Conservation (phyloP, 352 stramenopile species). For the Globisporangium cystogenes region DNA sequence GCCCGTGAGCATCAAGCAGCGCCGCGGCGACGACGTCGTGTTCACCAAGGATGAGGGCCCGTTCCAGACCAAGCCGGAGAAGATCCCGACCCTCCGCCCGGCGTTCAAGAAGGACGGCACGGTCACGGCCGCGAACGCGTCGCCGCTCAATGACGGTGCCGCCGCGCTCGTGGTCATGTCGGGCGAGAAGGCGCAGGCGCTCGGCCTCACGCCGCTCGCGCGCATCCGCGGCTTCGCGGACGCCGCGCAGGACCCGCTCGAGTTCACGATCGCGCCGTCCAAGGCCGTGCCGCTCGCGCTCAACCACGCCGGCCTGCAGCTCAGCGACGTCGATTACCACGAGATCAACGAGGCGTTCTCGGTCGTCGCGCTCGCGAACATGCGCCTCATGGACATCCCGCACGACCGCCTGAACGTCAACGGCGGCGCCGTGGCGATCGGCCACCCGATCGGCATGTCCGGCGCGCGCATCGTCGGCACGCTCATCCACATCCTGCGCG, state of each 20-base stretch:
- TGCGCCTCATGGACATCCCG: slow-evolving; percentile 92
- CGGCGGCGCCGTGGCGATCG: slow-evolving; percentile 89
- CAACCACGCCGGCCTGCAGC: slow-evolving; percentile 83
- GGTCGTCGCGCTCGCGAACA: slow-evolving; percentile 96
- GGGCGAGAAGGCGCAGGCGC: slow-evolving; percentile 76
- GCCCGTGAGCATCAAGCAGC: slow-evolving; percentile 79
- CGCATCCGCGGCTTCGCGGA: slow-evolving; percentile 81
- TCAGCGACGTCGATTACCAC: slow-evolving; percentile 96
- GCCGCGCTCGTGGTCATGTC: slow-evolving; percentile 96
- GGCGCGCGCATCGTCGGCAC: slow-evolving; percentile 93
- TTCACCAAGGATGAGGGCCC: slow-evolving; percentile 93
- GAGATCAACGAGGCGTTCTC: slow-evolving; percentile 99
- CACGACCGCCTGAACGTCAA: slow-evolving; percentile 94
- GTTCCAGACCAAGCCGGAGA: slow-evolving; percentile 86
- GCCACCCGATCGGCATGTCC: slow-evolving; percentile 83
- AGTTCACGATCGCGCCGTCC: slow-evolving; percentile 96
- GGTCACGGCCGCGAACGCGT: slow-evolving; percentile 97
- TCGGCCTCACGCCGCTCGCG: slow-evolving; percentile 72
- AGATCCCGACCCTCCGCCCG: slow-evolving; percentile 86
- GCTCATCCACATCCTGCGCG: slow-evolving; percentile 92
- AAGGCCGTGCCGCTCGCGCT: slow-evolving; percentile 93
- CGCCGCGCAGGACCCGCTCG: slow-evolving; percentile 85
- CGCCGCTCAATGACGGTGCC: slow-evolving; percentile 96
- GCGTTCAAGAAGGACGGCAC: slow-evolving; percentile 96
- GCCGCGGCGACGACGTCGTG: slow-evolving; percentile 48